Base-by-base conservation (phyloP, 331 rosid species). In the Stylosanthes scabra region DNA sequence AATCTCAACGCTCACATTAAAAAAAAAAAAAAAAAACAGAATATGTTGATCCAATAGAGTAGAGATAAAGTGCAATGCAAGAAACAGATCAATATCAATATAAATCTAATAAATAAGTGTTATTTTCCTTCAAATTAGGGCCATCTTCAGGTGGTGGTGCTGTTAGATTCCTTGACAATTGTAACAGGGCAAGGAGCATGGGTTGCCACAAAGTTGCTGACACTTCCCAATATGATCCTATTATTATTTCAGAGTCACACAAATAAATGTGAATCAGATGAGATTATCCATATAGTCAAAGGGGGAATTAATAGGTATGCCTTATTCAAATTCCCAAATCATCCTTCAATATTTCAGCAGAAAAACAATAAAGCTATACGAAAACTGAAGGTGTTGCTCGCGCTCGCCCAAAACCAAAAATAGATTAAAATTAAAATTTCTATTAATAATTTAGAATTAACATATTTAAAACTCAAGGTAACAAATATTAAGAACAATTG, bases 141-240 rank as follows among this genome's bases (percentile, higher is more conserved):
- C 75, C 42, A 61, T 54, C 73, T 51, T 61, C 27, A 76, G 3
- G 2, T 29, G 68, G 55, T 68, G 82, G 57, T 59, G 72, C 59
- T 2, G 83, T 71, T 74, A 2, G 81, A 42, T 40, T 92, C 98
- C 88, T 95, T 95, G 60, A 95, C 93, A 2, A 95, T 74, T 51
- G 97, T 95, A 55, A 95, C 98, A 5, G 98, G 99, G 82, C 96
- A 90, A 47, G 97, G 7, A 45, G 98, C 93, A 75, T 92, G 78
- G 0, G 89, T 62, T 47, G 90, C 66, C 80, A 92, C 90, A 74
- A 81, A 87, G 87, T 86, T 90, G 97, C 99, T 95, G 45, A 95
- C 99, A 82, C 99, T 95, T 78, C 99, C 99, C 80, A 92, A 13
- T 49, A 95, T 2, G 39, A 95, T 87, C 97, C 99, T 63, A 4